These are phyloP conservation scores for Kodamaea sp. DNA, from an alignment of 1,139 yeast species.

Conservation along the genomic window DNA sequence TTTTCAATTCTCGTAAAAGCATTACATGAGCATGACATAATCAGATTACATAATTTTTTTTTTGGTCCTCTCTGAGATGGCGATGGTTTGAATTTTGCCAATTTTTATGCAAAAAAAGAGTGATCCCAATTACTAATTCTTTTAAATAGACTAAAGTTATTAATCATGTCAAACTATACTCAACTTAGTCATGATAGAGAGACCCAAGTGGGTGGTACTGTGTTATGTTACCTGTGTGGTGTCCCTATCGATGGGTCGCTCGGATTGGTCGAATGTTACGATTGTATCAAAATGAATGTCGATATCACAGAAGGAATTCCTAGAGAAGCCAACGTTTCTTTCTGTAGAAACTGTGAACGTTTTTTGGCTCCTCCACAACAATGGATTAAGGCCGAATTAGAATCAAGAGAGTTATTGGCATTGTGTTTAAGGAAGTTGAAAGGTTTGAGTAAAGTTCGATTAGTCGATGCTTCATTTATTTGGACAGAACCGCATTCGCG, in stretches of 20 bases:
- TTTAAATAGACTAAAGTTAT: constrained; percentile 1
- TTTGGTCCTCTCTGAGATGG: background rate
- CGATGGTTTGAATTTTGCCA: background rate
- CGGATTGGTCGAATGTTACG: constrained; percentile 95
- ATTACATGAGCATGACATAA: background rate
- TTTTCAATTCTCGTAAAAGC: background rate
- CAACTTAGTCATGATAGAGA: constrained; percentile 33
- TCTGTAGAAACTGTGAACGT: constrained; percentile 96
- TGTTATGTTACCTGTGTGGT: constrained; percentile 97
- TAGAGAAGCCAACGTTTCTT: constrained; percentile 86
- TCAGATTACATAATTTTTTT: background rate
- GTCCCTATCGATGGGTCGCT: constrained; percentile 94
- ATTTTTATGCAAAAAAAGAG: background rate
- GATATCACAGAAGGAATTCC: constrained; percentile 96
- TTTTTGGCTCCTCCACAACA: constrained; percentile 92
- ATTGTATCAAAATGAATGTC: constrained; percentile 89
- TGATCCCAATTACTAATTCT: background rate
- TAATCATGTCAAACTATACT: constrained; percentile 48
- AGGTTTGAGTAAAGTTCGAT: constrained; percentile 83
- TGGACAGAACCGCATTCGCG: constrained; percentile 99
- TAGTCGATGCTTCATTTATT: constrained; percentile 89
- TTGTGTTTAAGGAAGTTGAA: constrained; percentile 82
- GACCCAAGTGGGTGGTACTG: constrained; percentile 60
- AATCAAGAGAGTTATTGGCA: constrained; percentile 88
- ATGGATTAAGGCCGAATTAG: constrained; percentile 89